Percentiles rank a stretch among this genome's conserved stretches.
phyloP scores from a whole-genome alignment of 371 early-diverging fungal species.

The Lichtheimia ornata region DNA sequence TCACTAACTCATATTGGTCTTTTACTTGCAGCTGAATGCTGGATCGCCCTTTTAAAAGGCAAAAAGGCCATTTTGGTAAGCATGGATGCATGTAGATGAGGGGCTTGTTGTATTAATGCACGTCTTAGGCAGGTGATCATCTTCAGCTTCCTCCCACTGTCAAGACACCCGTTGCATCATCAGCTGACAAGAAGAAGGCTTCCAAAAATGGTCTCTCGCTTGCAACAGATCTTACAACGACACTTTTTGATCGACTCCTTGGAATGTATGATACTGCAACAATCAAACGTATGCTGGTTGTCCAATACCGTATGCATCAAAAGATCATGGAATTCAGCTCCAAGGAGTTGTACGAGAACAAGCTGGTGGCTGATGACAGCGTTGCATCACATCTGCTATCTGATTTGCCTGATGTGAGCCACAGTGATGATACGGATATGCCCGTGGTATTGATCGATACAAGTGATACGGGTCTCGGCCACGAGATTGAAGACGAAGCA shows the following conservation, averaged over 20 bases:
- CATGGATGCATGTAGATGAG: not conserved
- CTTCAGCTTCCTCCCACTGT: constrained; percentile 90
- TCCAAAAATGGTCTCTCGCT: constrained; percentile 23
- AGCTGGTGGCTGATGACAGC: constrained; percentile 66
- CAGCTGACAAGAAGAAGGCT: constrained; percentile 14
- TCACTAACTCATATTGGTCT: not conserved
- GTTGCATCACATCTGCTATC: constrained; percentile 68
- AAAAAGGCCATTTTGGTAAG: constrained; percentile 75
- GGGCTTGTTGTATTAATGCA: not conserved
- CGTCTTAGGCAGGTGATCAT: constrained; percentile 86
- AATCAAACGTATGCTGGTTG: constrained; percentile 70
- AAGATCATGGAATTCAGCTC: constrained; percentile 83
- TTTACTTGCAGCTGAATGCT: constrained; percentile 69
- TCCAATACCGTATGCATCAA: constrained; percentile 91
- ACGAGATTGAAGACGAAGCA: constrained; percentile 52
- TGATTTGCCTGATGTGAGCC: constrained; percentile 61
- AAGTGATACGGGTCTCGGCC: constrained; percentile 59
- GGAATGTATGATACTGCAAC: constrained; percentile 50
- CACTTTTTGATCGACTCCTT: constrained; percentile 77
- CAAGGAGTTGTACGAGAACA: constrained; percentile 58
- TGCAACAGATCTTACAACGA: constrained; percentile 36
- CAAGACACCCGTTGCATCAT: constrained; percentile 36
- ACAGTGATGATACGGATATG: constrained; percentile 57
- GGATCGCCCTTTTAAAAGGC: constrained; percentile 84
- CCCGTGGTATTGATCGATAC: constrained; percentile 82